phyloP scores from a whole-genome alignment of 2,329 filamentous ascomycete genomes.

The Penicillium freii region DNA sequence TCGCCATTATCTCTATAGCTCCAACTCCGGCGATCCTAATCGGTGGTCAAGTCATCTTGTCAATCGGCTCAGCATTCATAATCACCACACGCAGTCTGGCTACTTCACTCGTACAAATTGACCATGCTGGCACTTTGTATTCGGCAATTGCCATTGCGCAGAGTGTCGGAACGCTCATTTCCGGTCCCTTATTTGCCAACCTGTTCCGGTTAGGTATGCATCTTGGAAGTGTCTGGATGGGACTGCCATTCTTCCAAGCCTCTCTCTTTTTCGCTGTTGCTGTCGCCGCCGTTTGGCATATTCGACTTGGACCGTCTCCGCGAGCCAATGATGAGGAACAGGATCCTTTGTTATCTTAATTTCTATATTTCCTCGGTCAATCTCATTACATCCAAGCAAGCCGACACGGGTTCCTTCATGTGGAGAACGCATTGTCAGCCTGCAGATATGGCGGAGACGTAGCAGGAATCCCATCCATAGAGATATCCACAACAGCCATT shows the following conservation, averaged over 20 bases:
- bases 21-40: constrained; percentile 19
- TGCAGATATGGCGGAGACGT: background rate
- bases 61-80: constrained; percentile 26
- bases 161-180: constrained; percentile 23
- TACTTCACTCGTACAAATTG: constrained; percentile 26
- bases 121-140: constrained; percentile 32
- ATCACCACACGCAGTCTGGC: constrained; percentile 27
- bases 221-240: constrained; percentile 27
- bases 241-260: constrained; percentile 29
- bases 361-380: background rate
- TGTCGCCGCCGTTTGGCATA: constrained; percentile 14
- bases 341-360: constrained; percentile 11
- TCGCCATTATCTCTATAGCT: constrained; percentile 18
- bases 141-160: constrained; percentile 26
- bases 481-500: background rate
- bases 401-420: background rate
- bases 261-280: constrained; percentile 19
- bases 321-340: constrained; percentile 7
- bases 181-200: constrained; percentile 29
- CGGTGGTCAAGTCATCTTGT: constrained; percentile 24
- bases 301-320: constrained; percentile 7
- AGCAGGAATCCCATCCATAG: background rate
- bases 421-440: background rate
- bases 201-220: constrained; percentile 28
- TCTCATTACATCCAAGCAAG: background rate